phyloP scores from a whole-genome alignment of 2,329 filamentous ascomycete genomes.

The Fusarium caatingaense region DNA sequence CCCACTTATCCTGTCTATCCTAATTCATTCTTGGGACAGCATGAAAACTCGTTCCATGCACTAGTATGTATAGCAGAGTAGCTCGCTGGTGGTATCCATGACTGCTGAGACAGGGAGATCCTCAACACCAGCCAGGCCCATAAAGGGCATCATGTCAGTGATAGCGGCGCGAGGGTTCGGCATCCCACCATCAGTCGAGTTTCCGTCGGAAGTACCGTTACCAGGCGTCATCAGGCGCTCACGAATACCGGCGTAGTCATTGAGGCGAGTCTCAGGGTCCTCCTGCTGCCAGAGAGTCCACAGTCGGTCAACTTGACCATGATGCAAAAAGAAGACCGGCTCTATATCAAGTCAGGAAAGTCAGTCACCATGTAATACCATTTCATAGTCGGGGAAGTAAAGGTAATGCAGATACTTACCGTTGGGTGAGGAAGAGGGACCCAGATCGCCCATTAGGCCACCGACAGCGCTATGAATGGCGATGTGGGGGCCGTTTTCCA shows the following conservation, averaged over 20 bases:
- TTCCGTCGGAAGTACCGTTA: background rate
- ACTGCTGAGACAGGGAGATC: background rate
- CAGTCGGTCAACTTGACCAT: background rate
- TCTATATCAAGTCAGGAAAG: background rate
- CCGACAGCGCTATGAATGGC: background rate
- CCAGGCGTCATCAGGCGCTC: background rate
- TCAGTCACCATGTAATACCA: background rate
- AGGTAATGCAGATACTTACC: background rate
- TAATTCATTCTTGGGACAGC: too few relatives aligned
- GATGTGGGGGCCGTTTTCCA: background rate
- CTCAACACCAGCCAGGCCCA: background rate
- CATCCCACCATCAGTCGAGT: background rate
- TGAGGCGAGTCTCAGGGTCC: background rate
- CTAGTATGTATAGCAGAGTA: background rate
- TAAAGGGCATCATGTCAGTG: background rate
- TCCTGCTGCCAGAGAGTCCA: background rate
- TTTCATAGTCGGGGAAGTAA: rapidly evolving
- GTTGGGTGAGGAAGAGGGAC: background rate
- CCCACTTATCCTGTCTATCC: too few relatives aligned
- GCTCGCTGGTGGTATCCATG: background rate
- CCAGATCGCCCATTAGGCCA: background rate
- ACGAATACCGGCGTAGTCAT: slow-evolving; percentile 10
- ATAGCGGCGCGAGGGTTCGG: background rate
- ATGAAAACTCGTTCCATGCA: too few relatives aligned
- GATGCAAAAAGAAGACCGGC: background rate